A percentile compares a stretch with the other conserved stretches of the same genome.
These are phyloP conservation scores for Tylopilus vinaceipallidus DNA, from an alignment of 768 basidiomycete genomes.

Conservation along the genomic window DNA sequence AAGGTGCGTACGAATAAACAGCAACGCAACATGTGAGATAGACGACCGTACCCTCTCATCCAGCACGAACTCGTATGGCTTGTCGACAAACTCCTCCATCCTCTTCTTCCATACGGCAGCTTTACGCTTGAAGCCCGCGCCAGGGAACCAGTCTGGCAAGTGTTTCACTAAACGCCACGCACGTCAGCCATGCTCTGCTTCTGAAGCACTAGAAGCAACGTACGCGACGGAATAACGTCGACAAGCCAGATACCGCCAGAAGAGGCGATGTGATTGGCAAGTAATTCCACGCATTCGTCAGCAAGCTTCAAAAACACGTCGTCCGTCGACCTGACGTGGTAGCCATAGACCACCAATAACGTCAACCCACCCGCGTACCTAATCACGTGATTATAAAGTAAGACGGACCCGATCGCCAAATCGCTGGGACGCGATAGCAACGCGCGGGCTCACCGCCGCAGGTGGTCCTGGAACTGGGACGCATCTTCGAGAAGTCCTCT, in stretches of 20 bases:
- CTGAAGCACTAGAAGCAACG: constrained; percentile 6
- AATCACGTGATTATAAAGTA: constrained; percentile 28
- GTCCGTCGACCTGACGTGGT: constrained; percentile 40
- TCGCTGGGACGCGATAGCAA: too few species aligned
- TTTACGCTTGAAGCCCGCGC: constrained; percentile 61
- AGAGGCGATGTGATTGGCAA: constrained; percentile 44
- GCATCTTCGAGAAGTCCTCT: constrained; percentile 48
- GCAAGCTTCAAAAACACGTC: constrained; percentile 43
- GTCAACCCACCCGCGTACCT: constrained; percentile 54
- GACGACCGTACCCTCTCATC: constrained; percentile 47
- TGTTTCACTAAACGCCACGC: constrained; percentile 39
- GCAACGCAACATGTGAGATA: background rate
- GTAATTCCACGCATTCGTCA: constrained; percentile 39
- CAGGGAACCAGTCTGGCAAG: constrained; percentile 67
- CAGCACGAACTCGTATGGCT: constrained; percentile 59
- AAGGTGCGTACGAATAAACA: background rate
- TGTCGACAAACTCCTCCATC: constrained; percentile 63
- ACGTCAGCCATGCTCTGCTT: background rate
- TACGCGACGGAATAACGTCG: constrained; percentile 37
- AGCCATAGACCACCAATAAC: constrained; percentile 61
- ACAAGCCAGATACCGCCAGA: constrained; percentile 45
- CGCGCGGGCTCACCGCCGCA: constrained; percentile 35
- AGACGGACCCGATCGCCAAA: background rate
- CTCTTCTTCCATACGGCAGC: constrained; percentile 60
- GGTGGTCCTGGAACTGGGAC: constrained; percentile 33